A percentile compares a stretch with the other conserved stretches of the same genome.
phyloP scores from a whole-genome alignment of 2,329 filamentous ascomycete species.

The Thyridium curvatum region DNA sequence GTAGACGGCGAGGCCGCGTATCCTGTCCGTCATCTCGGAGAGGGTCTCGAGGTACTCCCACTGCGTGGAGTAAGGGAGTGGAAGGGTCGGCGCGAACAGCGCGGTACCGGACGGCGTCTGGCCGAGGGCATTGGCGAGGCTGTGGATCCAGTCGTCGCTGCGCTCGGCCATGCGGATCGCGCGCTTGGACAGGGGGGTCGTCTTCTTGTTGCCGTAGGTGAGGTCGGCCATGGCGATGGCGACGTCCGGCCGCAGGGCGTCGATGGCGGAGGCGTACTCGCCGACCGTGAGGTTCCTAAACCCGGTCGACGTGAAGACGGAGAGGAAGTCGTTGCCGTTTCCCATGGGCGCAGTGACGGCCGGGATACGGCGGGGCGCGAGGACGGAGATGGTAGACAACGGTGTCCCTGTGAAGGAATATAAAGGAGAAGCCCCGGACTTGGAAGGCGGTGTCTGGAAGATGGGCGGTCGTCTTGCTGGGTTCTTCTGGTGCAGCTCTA shows the following conservation, averaged over 20 bases:
- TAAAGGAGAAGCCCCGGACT: slow-evolving; percentile 47
- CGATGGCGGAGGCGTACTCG: slow-evolving; percentile 61
- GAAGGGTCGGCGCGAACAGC: slow-evolving; percentile 64
- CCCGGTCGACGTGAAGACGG: slow-evolving; percentile 80
- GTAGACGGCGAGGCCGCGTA: slow-evolving; percentile 74
- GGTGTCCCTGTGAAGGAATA: slow-evolving; percentile 73
- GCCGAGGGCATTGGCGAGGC: slow-evolving; percentile 48
- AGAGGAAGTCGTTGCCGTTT: slow-evolving; percentile 65
- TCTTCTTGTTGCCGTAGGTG: slow-evolving; percentile 29
- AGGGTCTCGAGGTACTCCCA: slow-evolving; percentile 73
- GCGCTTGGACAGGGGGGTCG: slow-evolving; percentile 60
- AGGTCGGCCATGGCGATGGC: slow-evolving; percentile 74
- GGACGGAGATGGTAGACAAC: slow-evolving; percentile 56
- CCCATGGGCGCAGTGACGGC: slow-evolving; percentile 65
- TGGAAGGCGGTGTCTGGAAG: slow-evolving; percentile 28
- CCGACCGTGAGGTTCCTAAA: slow-evolving; percentile 65
- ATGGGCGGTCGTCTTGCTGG: slow-evolving; percentile 41
- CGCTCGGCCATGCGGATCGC: slow-evolving; percentile 78
- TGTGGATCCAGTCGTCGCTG: slow-evolving; percentile 74
- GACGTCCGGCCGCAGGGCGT: slow-evolving; percentile 71
- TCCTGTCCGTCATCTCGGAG: slow-evolving; percentile 29
- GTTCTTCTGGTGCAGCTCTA: slow-evolving; percentile 38
- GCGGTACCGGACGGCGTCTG: slow-evolving; percentile 24
- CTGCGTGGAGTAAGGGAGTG: slow-evolving; percentile 69
- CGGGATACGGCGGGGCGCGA: slow-evolving; percentile 73